A percentile compares a stretch with the other conserved stretches of the same genome.
phyloP scores from a whole-genome alignment of 768 basidiomycete species.

The Suillus occidentalis region DNA sequence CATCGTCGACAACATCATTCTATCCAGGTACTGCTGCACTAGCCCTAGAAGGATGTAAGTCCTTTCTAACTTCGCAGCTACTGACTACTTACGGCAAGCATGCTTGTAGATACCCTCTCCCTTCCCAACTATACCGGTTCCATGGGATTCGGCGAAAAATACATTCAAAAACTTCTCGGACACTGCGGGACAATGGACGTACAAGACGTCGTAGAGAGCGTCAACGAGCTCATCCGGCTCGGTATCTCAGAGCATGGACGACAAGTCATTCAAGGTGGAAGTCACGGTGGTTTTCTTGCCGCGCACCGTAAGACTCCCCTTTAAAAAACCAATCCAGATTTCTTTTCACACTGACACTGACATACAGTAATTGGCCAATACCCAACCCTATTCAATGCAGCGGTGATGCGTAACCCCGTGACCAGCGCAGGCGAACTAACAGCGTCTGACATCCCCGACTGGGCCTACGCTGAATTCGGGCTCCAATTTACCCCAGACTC shows the following conservation, averaged over 20 bases:
- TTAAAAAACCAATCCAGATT: neutral
- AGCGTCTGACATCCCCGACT: slow-evolving; percentile 68
- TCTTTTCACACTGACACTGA: neutral
- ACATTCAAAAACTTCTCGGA: slow-evolving; percentile 54
- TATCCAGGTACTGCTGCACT: slow-evolving; percentile 41
- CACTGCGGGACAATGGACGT: slow-evolving; percentile 67
- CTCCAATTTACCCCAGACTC: slow-evolving; percentile 33
- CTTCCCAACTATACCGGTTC: slow-evolving; percentile 70
- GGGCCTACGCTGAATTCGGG: slow-evolving; percentile 48
- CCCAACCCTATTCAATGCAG: slow-evolving; percentile 61
- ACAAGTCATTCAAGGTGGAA: slow-evolving; percentile 61
- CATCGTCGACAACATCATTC: slow-evolving; percentile 47
- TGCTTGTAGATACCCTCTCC: slow-evolving; percentile 52
- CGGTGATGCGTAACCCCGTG: slow-evolving; percentile 69
- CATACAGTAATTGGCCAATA: slow-evolving; percentile 58
- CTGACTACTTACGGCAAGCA: neutral
- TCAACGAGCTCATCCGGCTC: slow-evolving; percentile 47
- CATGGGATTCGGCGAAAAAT: slow-evolving; percentile 62
- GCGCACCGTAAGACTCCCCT: slow-evolving; percentile 48
- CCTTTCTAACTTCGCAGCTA: neutral
- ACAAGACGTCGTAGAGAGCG: slow-evolving; percentile 58
- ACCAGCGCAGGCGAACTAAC: slow-evolving; percentile 57
- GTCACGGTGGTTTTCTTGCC: slow-evolving; percentile 68
- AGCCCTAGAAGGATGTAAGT: slow-evolving; percentile 62
- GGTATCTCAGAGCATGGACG: slow-evolving; percentile 52